phyloP scores from a whole-genome alignment of 225 moss, liverwort and hornwort species.

The Physcomitrellopsis africana region DNA sequence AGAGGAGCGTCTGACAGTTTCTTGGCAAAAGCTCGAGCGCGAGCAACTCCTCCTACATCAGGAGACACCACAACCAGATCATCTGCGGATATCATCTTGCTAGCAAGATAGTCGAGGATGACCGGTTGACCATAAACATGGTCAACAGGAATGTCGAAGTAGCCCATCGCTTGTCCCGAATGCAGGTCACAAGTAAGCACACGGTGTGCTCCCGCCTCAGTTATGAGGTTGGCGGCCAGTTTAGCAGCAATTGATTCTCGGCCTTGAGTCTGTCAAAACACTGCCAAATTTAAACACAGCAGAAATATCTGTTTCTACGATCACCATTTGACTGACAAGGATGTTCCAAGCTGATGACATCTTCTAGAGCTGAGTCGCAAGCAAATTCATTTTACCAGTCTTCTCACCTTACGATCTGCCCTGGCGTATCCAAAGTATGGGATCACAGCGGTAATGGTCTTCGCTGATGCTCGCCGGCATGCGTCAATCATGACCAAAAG shows the following conservation, averaged over 20 bases:
- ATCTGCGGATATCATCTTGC: slow-evolving; percentile 95
- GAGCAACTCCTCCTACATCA: slow-evolving; percentile 95
- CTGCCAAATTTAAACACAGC: neutral
- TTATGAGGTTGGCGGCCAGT: slow-evolving; percentile 91
- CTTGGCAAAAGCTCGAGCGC: slow-evolving; percentile 96
- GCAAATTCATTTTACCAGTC: neutral
- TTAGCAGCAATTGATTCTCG: slow-evolving; percentile 97
- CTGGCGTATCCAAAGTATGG: slow-evolving; percentile 96
- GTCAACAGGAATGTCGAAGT: slow-evolving; percentile 98
- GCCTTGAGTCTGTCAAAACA: slow-evolving; percentile 71
- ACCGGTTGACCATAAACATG: slow-evolving; percentile 99
- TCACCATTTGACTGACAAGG: neutral
- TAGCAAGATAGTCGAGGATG: slow-evolving; percentile 95
- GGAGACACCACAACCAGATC: slow-evolving; percentile 96
- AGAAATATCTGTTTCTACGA: neutral
- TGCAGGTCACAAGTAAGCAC: slow-evolving; percentile 94
- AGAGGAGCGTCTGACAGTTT: slow-evolving; percentile 96
- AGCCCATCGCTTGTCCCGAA: slow-evolving; percentile 95
- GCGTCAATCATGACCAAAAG: slow-evolving; percentile 97
- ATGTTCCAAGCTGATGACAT: neutral
- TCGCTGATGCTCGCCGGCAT: slow-evolving; percentile 93
- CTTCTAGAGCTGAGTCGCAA: slow-evolving; percentile 7
- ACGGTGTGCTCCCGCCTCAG: slow-evolving; percentile 92
- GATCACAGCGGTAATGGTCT: slow-evolving; percentile 91
- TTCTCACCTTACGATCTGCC: slow-evolving; percentile 92